These are phyloP conservation scores for Asterella californica DNA, from an alignment of 225 moss, liverwort and hornwort species.

Conservation along the genomic window DNA sequence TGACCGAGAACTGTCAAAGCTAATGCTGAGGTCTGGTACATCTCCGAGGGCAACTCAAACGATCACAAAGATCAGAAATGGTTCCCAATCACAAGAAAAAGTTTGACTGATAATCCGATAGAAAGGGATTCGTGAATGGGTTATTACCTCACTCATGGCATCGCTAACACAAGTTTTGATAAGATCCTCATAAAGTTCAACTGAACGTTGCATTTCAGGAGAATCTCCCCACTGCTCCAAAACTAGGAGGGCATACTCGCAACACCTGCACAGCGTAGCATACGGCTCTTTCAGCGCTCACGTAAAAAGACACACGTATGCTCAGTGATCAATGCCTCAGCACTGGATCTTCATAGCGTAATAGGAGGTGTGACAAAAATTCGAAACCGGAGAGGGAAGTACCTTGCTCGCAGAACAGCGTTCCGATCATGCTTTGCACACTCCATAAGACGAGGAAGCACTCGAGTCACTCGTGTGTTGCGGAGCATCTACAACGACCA, in stretches of 20 bases:
- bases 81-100: not conserved
- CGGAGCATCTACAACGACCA: slow-evolving; percentile 59
- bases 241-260: slow-evolving; percentile 90
- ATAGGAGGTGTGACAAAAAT: not conserved
- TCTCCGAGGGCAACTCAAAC: not conserved
- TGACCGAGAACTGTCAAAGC: not conserved
- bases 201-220: slow-evolving; percentile 89
- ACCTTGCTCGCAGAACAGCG: slow-evolving; percentile 88
- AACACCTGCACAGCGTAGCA: slow-evolving; percentile 66
- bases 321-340: not conserved
- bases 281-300: slow-evolving; percentile 24
- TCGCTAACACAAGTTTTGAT: slow-evolving; percentile 94
- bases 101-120: not conserved
- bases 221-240: slow-evolving; percentile 94
- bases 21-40: not conserved
- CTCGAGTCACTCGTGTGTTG: slow-evolving; percentile 75
- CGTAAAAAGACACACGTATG: not conserved
- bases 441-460: slow-evolving; percentile 85
- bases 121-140: not conserved
- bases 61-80: not conserved
- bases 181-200: slow-evolving; percentile 90
- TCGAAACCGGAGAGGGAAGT: slow-evolving; percentile 3
- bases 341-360: not conserved
- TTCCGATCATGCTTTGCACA: slow-evolving; percentile 94
- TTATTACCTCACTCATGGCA: slow-evolving; percentile 86